phyloP scores from a whole-genome alignment of 108 stramenopile genomes.

The Licmophora abbreviata region DNA sequence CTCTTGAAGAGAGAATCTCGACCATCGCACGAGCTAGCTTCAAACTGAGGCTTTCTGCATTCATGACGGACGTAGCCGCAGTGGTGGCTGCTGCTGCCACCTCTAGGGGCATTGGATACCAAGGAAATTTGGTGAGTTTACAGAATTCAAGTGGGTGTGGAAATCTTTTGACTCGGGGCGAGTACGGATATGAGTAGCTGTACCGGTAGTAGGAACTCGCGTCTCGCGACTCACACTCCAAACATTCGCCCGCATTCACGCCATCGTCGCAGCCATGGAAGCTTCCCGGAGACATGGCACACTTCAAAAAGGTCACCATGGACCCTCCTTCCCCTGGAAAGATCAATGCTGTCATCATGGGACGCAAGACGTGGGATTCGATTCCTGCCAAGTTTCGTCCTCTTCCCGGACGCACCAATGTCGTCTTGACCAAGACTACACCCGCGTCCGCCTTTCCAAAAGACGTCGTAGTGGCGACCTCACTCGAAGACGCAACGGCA shows the following conservation, averaged over 20 bases:
- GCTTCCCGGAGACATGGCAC: conserved; percentile 73
- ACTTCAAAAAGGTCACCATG: conserved; percentile 71
- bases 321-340: conserved; percentile 33
- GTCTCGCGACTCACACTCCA: not conserved
- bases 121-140: conserved; percentile 54
- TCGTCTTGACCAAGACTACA: conserved; percentile 67
- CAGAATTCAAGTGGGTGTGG: conserved; percentile 3
- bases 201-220: not conserved
- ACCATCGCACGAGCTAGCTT: too few relatives aligned
- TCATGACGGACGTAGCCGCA: conserved; percentile 53
- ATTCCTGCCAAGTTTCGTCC: conserved; percentile 94
- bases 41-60: not conserved
- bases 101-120: conserved; percentile 53
- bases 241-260: conserved; percentile 3
- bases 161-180: too few relatives aligned
- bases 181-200: too few relatives aligned
- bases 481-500: conserved; percentile 72
- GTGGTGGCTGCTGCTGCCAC: conserved; percentile 57
- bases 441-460: conserved; percentile 17
- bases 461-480: conserved; percentile 61
- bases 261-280: conserved; percentile 56
- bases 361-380: conserved; percentile 98
- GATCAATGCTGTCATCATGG: conserved; percentile 97
- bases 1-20: too few relatives aligned
- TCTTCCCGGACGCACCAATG: conserved; percentile 82